phyloP scores from a whole-genome alignment of 257 asterid genomes.

The Petunia axillaris region DNA sequence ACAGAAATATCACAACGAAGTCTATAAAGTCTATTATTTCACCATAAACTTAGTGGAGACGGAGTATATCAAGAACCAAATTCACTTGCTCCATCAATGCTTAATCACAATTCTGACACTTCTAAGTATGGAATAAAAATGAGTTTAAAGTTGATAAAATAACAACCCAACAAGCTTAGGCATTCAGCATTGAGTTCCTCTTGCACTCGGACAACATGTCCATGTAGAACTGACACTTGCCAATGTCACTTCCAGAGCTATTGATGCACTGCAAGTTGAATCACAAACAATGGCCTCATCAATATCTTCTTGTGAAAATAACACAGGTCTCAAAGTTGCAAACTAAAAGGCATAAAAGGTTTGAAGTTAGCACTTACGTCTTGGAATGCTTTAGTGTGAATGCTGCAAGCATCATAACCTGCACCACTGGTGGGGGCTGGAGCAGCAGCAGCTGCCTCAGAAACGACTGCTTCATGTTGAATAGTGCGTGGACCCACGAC shows the following conservation, averaged over 20 bases:
- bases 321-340: not conserved
- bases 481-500: conserved; percentile 78
- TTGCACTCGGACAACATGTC: conserved; percentile 41
- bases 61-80: not conserved
- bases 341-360: not conserved
- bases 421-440: conserved; percentile 44
- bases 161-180: conserved; percentile 12
- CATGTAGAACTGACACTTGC: conserved; percentile 43
- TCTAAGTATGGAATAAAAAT: not conserved
- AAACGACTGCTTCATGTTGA: conserved; percentile 65
- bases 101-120: not conserved
- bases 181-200: conserved; percentile 31
- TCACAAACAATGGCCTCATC: conserved; percentile 4
- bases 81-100: not conserved
- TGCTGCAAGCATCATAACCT: no score
- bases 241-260: conserved; percentile 29
- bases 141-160: not conserved
- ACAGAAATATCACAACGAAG: not conserved
- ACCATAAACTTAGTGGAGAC: not conserved
- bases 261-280: conserved; percentile 32
- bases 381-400: no score
- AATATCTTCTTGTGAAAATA: not conserved
- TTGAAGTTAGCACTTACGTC: no score
- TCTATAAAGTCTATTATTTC: not conserved
- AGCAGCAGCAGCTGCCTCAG: conserved; percentile 50